A percentile compares a stretch with the other conserved stretches of the same genome.
These are phyloP conservation scores for Metschnikowia chrysomelidarum DNA, from an alignment of 805 yeast genomes.

Conservation along the genomic window DNA sequence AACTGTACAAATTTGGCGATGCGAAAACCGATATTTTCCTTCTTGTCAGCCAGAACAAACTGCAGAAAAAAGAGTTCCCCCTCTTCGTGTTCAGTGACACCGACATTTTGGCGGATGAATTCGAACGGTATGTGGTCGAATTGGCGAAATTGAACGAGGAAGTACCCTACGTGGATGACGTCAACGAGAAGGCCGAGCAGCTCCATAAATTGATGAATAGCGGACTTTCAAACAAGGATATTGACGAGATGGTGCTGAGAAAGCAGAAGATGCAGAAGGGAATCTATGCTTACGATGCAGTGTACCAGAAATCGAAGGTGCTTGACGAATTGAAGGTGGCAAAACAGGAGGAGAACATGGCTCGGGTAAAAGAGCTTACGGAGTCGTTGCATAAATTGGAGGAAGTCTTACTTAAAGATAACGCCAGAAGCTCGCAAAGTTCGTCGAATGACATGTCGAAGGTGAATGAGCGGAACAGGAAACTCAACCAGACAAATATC, in stretches of 20 bases:
- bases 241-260: constrained; percentile 72
- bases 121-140: constrained; percentile 62
- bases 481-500: constrained; percentile 70
- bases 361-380: constrained; percentile 24
- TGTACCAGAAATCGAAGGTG: constrained; percentile 67
- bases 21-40: constrained; percentile 52
- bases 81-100: constrained; percentile 80
- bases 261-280: constrained; percentile 54
- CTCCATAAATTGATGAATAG: constrained; percentile 61
- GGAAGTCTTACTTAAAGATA: constrained; percentile 39
- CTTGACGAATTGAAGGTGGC: constrained; percentile 78
- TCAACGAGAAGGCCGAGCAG: constrained; percentile 62
- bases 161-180: constrained; percentile 62
- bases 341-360: constrained; percentile 49
- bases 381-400: constrained; percentile 46
- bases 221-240: constrained; percentile 67
- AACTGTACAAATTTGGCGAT: constrained; percentile 42
- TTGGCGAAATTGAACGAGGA: constrained; percentile 54
- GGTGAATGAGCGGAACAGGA: constrained; percentile 83
- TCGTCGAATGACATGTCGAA: constrained; percentile 53
- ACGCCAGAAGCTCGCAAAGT: constrained; percentile 32
- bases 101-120: constrained; percentile 68
- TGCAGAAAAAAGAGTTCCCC: constrained; percentile 69
- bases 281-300: constrained; percentile 62
- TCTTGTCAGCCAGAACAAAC: constrained; percentile 77